Evolutionary conservation across 257 asterid genomes (phyloP), one percentile per base, ranked within the genome.

Genomic region (Solanum chiquidenum): DNA sequence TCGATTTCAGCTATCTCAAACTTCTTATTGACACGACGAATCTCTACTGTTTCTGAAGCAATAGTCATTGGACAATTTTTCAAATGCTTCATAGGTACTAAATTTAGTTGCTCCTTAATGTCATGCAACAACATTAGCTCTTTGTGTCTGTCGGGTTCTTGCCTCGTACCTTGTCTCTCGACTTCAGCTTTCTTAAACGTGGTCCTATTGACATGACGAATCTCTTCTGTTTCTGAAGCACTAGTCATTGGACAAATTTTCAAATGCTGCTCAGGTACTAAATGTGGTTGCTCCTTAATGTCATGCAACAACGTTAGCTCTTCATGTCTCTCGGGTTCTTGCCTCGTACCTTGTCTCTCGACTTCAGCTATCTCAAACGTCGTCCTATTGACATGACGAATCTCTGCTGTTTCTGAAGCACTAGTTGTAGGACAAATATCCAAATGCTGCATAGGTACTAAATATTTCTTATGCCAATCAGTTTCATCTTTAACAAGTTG

Each of bases 51-150:
- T 79, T 42, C 92, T 86, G 92, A 82, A 79, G 69, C 89, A 34
- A 86, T 90, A 9, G 90, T 76, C 13, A 79, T 76, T 33, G 92
- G 83, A 96, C 42, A 72, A 92, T 52, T 88, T 35, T 91, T 88
- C 88, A 91, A 92, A 9, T 88, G 77, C 9, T 86, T 73, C 23
- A 90, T 83, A 46, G 94, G 91, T 71, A 88, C 91, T 87, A 96
- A 34, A 69, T 91, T 89, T 64, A 97, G 60, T 74, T 94, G 90
- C 89, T 90, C 94, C 83, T 85, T 92, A 82, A 95, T 95, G 90
- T 95, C 95, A 86, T 89, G 92, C 93, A 97, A 88, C 88, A 94
- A 89, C 84, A 86, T 90, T 86, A 95, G 35, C 89, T 92, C 94
- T 87, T 93, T 94, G 42, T 88, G 88, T 89, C 94, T 89, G 9